These are phyloP conservation scores for Fusarium fujikuroi DNA, from an alignment of 2,329 filamentous ascomycete genomes.

Conservation along the genomic window DNA sequence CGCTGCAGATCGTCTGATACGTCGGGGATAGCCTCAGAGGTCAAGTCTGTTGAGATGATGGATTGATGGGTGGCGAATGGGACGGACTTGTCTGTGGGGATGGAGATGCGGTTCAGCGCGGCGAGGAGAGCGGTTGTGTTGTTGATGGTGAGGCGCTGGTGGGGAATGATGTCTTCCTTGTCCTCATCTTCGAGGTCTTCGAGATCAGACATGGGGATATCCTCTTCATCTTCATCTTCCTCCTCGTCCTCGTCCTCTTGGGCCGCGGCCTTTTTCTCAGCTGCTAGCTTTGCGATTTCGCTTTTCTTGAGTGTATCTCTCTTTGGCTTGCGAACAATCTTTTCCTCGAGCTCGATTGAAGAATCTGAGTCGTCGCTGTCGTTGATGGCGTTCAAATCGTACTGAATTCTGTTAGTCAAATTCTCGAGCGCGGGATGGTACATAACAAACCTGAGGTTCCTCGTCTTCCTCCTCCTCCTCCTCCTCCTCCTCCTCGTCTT, in stretches of 20 bases:
- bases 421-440: background rate
- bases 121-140: conserved; percentile 88
- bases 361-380: conserved; percentile 74
- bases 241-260: conserved; percentile 63
- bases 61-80: conserved; percentile 87
- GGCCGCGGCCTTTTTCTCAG: conserved; percentile 32
- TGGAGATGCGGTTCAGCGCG: conserved; percentile 79
- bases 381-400: conserved; percentile 67
- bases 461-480: conserved; percentile 42
- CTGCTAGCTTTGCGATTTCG: conserved; percentile 37
- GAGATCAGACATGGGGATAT: conserved; percentile 89
- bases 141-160: conserved; percentile 96
- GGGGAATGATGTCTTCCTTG: conserved; percentile 85
- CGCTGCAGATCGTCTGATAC: conserved; percentile 91
- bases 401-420: conserved; percentile 44
- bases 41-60: conserved; percentile 73
- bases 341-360: conserved; percentile 80
- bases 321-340: conserved; percentile 64
- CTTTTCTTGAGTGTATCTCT: conserved; percentile 57
- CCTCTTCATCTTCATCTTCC: conserved; percentile 81
- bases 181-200: conserved; percentile 82
- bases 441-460: conserved; percentile 42
- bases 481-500: conserved; percentile 53
- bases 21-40: conserved; percentile 76
- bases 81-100: conserved; percentile 73